Percentiles rank a stretch among this genome's conserved stretches.
Conservation (phyloP, 257 asterid species). For the Scutellaria galericulata region DNA sequence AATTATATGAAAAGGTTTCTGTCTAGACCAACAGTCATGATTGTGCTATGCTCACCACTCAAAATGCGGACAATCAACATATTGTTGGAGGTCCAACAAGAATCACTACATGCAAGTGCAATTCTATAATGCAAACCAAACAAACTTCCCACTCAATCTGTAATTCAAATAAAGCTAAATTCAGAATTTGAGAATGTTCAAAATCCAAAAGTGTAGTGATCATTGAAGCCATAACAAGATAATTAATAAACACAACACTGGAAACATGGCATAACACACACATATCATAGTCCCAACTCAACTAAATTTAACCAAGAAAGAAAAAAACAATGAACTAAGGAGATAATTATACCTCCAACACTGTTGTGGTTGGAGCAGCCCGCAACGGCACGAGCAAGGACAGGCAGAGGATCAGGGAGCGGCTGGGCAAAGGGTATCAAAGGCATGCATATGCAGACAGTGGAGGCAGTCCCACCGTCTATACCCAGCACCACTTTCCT, state of each 20-base stretch:
- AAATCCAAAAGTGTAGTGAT: background rate
- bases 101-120: background rate
- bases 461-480: conserved; percentile 80
- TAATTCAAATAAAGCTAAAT: background rate
- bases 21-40: too few species aligned
- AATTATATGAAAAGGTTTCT: too few species aligned
- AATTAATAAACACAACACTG: background rate
- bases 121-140: background rate
- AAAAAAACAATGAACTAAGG: background rate
- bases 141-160: background rate
- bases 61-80: too few species aligned
- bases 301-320: background rate
- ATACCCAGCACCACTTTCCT: conserved; percentile 67
- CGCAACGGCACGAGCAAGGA: conserved; percentile 77
- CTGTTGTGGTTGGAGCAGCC: conserved; percentile 89
- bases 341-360: conserved; percentile 63
- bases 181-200: background rate
- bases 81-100: too few species aligned
- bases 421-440: conserved; percentile 49
- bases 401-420: conserved; percentile 66
- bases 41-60: too few species aligned
- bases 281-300: background rate
- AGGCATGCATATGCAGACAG: conserved; percentile 80
- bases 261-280: conserved; percentile 1
- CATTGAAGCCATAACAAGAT: background rate